These are phyloP conservation scores for Trichoderma gracile DNA, from an alignment of 2,329 filamentous ascomycete species.

Conservation along the genomic window DNA sequence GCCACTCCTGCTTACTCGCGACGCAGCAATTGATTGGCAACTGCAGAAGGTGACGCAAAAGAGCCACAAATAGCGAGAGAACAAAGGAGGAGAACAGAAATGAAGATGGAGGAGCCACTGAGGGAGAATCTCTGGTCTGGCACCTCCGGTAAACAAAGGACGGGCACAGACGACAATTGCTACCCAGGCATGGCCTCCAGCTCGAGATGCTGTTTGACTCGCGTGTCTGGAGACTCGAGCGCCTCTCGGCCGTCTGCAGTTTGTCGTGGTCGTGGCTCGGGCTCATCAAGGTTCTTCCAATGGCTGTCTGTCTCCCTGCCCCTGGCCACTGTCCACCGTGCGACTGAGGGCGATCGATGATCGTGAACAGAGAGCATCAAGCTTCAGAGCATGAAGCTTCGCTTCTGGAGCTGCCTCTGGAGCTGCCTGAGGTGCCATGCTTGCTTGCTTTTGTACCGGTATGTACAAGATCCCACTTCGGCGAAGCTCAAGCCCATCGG, in stretches of 20 bases:
- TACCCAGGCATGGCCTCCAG: neutral
- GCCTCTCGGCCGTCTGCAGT: neutral
- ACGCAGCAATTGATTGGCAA: neutral
- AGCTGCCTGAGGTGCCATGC: neutral
- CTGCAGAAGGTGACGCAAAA: neutral
- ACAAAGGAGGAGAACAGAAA: neutral
- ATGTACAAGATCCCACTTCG: neutral
- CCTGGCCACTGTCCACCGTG: conserved; percentile 14
- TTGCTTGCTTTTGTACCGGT: neutral
- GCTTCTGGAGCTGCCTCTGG: neutral
- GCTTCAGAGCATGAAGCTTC: no score
- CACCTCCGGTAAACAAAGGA: neutral
- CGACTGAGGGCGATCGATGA: neutral
- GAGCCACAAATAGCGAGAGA: neutral
- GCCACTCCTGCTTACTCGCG: neutral
- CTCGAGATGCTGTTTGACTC: conserved; percentile 6
- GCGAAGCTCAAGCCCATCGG: neutral
- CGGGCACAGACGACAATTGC: neutral
- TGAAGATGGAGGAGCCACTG: no score
- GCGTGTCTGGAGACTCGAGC: neutral
- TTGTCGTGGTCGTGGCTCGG: neutral
- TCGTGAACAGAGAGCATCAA: neutral
- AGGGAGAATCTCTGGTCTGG: no score
- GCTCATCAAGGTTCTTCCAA: neutral
- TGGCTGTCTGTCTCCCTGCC: neutral